Evolutionary conservation across 2,329 filamentous ascomycete species (phyloP).

Genomic region (Pestalotiopsis sp.): DNA sequence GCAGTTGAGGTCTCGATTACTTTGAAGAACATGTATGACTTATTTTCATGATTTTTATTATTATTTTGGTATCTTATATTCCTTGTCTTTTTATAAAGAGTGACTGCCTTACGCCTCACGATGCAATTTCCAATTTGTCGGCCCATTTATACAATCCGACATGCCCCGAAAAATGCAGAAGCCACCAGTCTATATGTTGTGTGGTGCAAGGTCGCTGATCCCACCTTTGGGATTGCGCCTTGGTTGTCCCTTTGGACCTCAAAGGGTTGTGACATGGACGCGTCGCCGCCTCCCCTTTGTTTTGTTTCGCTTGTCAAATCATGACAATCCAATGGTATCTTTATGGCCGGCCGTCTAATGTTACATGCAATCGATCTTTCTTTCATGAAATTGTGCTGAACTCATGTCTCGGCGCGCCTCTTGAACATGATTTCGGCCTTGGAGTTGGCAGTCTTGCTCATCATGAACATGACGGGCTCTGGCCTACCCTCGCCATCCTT

Average conservation of each 20-base stretch:
- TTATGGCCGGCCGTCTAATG: background rate
- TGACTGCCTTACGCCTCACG: background rate
- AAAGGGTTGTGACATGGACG: background rate
- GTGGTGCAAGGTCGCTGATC: background rate
- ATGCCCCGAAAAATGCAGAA: background rate
- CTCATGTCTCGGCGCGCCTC: constrained; percentile 17
- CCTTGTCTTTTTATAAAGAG: background rate
- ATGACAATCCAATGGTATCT: background rate
- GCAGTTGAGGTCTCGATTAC: no score
- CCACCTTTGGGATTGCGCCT: background rate
- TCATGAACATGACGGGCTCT: constrained; percentile 34
- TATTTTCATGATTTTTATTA: background rate
- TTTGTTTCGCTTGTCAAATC: background rate
- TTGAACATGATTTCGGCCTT: constrained; percentile 33
- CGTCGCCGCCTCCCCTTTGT: background rate
- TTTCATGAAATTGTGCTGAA: background rate
- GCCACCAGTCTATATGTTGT: background rate
- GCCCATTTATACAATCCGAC: constrained; percentile 12
- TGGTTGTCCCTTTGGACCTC: background rate
- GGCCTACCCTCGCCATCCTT: constrained; percentile 30
- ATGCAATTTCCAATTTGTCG: background rate
- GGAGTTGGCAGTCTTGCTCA: constrained; percentile 34
- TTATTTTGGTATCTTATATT: background rate
- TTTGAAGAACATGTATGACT: background rate
- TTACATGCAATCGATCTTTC: background rate